Evolutionary conservation across 2,329 filamentous ascomycete genomes (phyloP).

Genomic region (Graphiopsis chlorocephala): DNA sequence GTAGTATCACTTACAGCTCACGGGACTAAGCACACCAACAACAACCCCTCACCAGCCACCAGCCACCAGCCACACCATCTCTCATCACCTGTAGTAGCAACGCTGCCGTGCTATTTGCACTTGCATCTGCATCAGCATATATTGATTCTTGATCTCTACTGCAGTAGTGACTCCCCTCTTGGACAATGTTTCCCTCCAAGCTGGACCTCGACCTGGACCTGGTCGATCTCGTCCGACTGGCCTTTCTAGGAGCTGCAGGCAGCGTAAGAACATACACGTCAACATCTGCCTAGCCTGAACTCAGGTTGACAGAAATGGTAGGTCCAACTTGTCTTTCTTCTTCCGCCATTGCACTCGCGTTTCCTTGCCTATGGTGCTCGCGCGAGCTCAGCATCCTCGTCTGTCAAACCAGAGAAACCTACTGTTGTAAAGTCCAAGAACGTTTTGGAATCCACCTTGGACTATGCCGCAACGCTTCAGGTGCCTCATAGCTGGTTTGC

Average conservation of each 20-base stretch:
- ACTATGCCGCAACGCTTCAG: conserved; percentile 53
- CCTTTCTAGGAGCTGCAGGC: conserved; percentile 17
- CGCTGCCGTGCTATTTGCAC: not conserved
- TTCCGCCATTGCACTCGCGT: conserved; percentile 51
- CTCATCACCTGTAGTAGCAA: not conserved
- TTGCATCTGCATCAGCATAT: not conserved
- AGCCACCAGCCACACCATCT: too few relatives aligned
- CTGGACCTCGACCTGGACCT: conserved; percentile 12
- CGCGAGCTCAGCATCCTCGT: conserved; percentile 30
- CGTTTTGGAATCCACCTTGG: conserved; percentile 28
- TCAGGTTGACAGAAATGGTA: conserved; percentile 28
- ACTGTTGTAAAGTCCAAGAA: not conserved
- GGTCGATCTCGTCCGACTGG: conserved; percentile 16
- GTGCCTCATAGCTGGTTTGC: conserved; percentile 88
- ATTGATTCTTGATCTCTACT: not conserved
- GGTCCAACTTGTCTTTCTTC: conserved; percentile 51
- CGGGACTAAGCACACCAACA: not conserved
- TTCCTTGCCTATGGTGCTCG: conserved; percentile 62
- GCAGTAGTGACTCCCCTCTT: not conserved
- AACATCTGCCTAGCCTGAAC: conserved; percentile 5
- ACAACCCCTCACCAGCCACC: not conserved
- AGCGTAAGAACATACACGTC: conserved; percentile 12
- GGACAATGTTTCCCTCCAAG: not conserved
- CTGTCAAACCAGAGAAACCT: conserved; percentile 6
- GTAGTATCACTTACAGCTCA: not conserved